Conservation (phyloP, 148 eudicot species). For the Gaultheria prostrata region DNA sequence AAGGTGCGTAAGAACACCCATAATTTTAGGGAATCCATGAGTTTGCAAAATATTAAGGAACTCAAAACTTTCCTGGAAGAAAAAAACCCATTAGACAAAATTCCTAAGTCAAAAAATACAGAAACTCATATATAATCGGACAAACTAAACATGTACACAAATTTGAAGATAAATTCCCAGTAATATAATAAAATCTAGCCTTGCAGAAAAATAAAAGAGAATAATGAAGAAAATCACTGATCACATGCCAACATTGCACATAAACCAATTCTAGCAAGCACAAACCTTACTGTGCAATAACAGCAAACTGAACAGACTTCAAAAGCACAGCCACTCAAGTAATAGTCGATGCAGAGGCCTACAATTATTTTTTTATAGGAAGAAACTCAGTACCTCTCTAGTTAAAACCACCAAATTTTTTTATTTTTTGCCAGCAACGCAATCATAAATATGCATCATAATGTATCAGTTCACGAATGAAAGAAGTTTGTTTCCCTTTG, state of each 20-base stretch:
- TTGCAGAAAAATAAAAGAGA: neutral
- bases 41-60: constrained; percentile 85
- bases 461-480: neutral
- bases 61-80: constrained; percentile 88
- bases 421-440: neutral
- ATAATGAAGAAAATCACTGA: neutral
- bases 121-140: neutral
- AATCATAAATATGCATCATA: neutral
- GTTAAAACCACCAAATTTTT: neutral
- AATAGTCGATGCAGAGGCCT: neutral
- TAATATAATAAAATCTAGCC: neutral
- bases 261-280: neutral
- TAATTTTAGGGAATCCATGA: constrained; percentile 89
- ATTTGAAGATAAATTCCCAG: neutral
- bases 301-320: neutral
- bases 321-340: neutral
- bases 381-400: neutral
- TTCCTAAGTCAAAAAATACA: neutral
- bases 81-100: neutral
- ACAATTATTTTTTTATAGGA: neutral
- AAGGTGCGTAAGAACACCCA: constrained; percentile 98
- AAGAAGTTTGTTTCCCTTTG: neutral
- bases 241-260: neutral
- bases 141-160: neutral
- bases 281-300: neutral